Percentiles rank a stretch among this genome's conserved stretches.
Evolutionary conservation across 768 basidiomycete species (phyloP).

Genomic region (Russula sp.): DNA sequence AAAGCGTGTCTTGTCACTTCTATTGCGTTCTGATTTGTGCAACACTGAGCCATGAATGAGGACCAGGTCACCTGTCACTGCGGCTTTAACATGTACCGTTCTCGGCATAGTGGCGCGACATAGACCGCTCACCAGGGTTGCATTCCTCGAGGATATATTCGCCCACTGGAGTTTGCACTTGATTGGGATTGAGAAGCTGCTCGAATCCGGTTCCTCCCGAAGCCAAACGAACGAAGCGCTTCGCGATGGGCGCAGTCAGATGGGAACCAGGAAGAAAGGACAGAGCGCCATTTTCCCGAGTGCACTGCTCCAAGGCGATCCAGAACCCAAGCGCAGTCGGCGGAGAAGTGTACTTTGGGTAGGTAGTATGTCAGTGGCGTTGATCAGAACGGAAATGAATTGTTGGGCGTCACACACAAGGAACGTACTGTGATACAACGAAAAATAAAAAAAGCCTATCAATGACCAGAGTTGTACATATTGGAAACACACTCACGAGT

Average conservation of each 20-base stretch:
- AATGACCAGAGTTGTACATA: background rate
- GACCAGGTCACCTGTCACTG: constrained; percentile 74
- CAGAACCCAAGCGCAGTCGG: constrained; percentile 93
- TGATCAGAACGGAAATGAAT: constrained; percentile 4
- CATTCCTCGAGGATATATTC: constrained; percentile 69
- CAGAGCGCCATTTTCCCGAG: constrained; percentile 75
- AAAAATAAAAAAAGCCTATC: background rate
- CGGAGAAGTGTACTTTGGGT: constrained; percentile 84
- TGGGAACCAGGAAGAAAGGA: constrained; percentile 93
- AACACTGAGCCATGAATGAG: constrained; percentile 91
- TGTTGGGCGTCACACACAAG: constrained; percentile 47
- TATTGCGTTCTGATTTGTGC: constrained; percentile 89
- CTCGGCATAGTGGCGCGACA: background rate
- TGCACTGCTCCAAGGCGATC: constrained; percentile 92
- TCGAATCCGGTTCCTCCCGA: constrained; percentile 85
- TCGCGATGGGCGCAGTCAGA: constrained; percentile 63
- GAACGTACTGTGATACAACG: constrained; percentile 55
- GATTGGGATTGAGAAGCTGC: constrained; percentile 44
- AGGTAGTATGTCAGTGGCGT: constrained; percentile 20
- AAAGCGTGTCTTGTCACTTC: constrained; percentile 72
- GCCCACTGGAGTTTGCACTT: constrained; percentile 37
- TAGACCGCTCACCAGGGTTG: constrained; percentile 54
- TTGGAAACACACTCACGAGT: constrained; percentile 60
- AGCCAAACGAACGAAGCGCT: constrained; percentile 80
- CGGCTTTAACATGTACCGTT: background rate